Base-by-base conservation (phyloP, 2,329 filamentous ascomycete species). In the Fusarium siculi region DNA sequence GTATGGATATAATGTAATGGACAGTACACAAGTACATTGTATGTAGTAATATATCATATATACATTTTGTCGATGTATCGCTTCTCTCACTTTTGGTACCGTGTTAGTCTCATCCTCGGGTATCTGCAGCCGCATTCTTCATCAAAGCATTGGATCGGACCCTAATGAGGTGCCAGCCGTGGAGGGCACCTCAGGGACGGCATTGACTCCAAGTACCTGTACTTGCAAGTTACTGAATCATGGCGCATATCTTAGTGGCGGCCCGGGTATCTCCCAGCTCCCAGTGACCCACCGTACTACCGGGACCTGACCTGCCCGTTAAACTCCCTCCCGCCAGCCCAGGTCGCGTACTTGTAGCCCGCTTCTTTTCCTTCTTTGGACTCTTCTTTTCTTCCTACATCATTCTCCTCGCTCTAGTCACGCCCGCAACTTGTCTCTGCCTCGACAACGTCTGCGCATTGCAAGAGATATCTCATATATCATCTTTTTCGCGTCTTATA, bases 231-330 rank as follows among this genome's bases (percentile, higher is more conserved):
- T 74, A 74, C 72, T 58, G 60, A 54, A 34, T 73, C 42, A 66
- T 57, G 28, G 16, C 19, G 37, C 34, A 16, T 14, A 23, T 21
- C 18, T 11, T 28, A 65, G 63, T 68, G 43, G 47, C 56, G 42
- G 25, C 18, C 30, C 34, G 56, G 42, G 72, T 74, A 72, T 43
- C 58, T 49, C 12, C 25, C 30, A 57, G 37, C 44, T 74, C 72
- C 8, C 53, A 40, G 40, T 46, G 71, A 72, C 72, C 72, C 72
- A 74, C 72, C 47, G 36, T 59, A 77, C 76, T 75, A 64, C 74
- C 74, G 75, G 76, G 76, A 71, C 71, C 74, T 74, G 73, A 59
- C 69, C 72, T 67, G 71, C 75, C 78, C 67, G 67, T 70, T 70
- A 69, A 68, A 76, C 73, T 69, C 66, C 66, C 72, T 76, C 72